A percentile compares a stretch with the other conserved stretches of the same genome.
Conservation (phyloP, 441 rosid genomes). For the Codiaeum variegatum region DNA sequence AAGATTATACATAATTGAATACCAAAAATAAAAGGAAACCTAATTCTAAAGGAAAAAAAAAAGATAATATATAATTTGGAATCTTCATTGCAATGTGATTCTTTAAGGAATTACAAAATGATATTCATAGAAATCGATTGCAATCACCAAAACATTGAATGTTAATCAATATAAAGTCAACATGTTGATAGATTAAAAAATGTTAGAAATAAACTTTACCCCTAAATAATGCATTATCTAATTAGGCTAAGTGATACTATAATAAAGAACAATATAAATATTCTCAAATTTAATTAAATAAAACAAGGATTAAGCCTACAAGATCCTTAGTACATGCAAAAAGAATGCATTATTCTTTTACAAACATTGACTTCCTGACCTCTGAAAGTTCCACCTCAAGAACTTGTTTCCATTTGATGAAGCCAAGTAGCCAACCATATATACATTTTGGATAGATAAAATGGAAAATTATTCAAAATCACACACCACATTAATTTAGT, state of each 20-base stretch:
- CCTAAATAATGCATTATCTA: too few species aligned
- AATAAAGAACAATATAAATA: background rate
- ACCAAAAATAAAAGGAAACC: too few species aligned
- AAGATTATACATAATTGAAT: too few species aligned
- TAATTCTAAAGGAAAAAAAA: too few species aligned
- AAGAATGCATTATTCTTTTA: background rate
- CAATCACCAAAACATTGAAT: too few species aligned
- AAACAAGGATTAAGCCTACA: background rate
- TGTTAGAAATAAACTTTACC: too few species aligned
- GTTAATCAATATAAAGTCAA: too few species aligned
- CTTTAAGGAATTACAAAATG: too few species aligned
- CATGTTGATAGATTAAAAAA: too few species aligned
- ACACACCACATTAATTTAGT: background rate
- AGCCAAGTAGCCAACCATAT: background rate
- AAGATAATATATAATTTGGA: too few species aligned
- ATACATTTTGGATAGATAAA: conserved; percentile 6
- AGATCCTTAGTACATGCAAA: background rate
- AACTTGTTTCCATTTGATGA: background rate
- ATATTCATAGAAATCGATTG: too few species aligned
- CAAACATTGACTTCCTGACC: background rate
- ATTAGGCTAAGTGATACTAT: background rate
- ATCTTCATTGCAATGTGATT: too few species aligned
- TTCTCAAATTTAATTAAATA: background rate
- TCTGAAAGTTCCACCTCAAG: background rate
- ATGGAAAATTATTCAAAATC: conserved; percentile 1